Evolutionary conservation across 768 basidiomycete species (phyloP), one percentile per base, ranked within the genome.

Genomic region (Russula abietina): DNA sequence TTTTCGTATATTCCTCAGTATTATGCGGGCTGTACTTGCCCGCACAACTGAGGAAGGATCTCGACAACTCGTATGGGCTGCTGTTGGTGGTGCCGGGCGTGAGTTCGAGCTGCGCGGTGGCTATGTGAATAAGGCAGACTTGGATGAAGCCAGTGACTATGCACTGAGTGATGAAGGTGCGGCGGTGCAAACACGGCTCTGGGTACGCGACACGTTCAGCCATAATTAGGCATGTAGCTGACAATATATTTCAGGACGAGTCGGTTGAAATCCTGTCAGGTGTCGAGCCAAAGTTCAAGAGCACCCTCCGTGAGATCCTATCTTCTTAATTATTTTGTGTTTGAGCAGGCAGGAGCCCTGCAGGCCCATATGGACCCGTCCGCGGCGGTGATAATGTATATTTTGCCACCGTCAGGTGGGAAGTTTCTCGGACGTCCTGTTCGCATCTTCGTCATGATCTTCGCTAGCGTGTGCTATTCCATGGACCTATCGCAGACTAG

Each of bases 131-230:
- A 60, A 38, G 9, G 54, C 54, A 32, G 14, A 55, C 7, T 12
- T 64, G 36, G 19, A 56, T 39, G 59, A 64, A 45, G 63, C 56
- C 26, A 64, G 63, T n/a, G 63, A 64, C 28, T 64, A 60, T 19
- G 63, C 19, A 14, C 24, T 64, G 63, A 64, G 63, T n/a, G 63
- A 64, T 22, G 63, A 64, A 49, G 63, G 63, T 14, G 59, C 53
- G 7, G 38, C 30, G 1, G 48, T 48, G 8, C 63, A 64, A 51
- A 51, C 48, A 41, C 54, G 59, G 12, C 17, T 64, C 48, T 64
- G 63, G 63, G 63, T 64, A 41, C 48, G 63, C n/a, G 19, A 22
- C 38, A 39, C 16, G 1, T 24, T 38, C 2, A 9, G n/a, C 41
- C 46, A 24, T 43, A 33, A 55, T 9, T 9, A 11, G 28, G 36